Percentiles rank a stretch among this genome's conserved stretches.
phyloP scores from a whole-genome alignment of 805 yeast genomes.

The Saturnispora dispora region DNA sequence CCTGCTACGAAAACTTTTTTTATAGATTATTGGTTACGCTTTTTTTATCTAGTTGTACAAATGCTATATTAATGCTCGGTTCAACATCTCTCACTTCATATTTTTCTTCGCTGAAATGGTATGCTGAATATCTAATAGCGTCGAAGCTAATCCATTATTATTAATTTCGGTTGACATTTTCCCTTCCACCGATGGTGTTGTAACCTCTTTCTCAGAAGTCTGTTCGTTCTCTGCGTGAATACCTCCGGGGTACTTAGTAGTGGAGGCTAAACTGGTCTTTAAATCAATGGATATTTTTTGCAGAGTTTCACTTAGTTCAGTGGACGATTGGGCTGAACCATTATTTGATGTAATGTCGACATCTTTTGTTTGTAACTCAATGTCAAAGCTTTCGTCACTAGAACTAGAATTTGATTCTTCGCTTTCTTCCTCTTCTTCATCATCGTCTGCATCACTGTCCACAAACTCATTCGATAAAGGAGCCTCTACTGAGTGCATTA shows the following conservation, averaged over 20 bases:
- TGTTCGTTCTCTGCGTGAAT: not conserved
- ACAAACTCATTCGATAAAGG: not conserved
- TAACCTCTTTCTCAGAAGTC: not conserved
- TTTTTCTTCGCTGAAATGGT: not conserved
- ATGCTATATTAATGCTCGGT: not conserved
- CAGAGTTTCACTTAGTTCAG: not conserved
- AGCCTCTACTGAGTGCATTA: not conserved
- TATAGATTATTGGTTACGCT: not conserved
- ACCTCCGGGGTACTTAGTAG: not conserved
- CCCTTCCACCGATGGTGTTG: not conserved
- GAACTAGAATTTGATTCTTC: constrained; percentile 1
- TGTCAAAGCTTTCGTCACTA: not conserved
- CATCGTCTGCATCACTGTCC: constrained; percentile 1
- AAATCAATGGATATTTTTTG: not conserved
- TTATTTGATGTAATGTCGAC: not conserved
- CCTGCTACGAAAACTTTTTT: not conserved
- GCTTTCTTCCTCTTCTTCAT: constrained; percentile 9
- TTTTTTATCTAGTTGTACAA: not conserved
- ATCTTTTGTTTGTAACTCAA: not conserved
- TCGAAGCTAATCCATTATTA: not conserved
- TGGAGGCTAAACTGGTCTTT: not conserved
- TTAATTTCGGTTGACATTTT: not conserved
- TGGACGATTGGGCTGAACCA: not conserved
- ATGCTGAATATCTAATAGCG: not conserved
- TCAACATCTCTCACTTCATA: not conserved